These are phyloP conservation scores for Ustilago curta DNA, from an alignment of 1,284 basidiomycete genomes.

Conservation along the genomic window DNA sequence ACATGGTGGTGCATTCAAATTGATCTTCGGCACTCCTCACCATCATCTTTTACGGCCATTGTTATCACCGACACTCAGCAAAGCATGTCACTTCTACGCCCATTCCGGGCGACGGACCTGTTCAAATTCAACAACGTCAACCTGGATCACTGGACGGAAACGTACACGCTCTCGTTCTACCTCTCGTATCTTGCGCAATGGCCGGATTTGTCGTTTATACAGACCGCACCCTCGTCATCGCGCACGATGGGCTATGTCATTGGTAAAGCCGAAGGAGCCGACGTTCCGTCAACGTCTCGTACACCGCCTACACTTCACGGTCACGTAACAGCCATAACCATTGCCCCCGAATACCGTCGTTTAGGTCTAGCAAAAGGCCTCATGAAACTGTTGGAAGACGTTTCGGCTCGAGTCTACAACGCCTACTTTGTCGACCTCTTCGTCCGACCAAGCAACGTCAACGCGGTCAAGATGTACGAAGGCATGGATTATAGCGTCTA, in stretches of 20 bases:
- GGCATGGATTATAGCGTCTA: slow-evolving; percentile 87
- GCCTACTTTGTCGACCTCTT: slow-evolving; percentile 91
- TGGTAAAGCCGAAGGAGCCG: slow-evolving; percentile 64
- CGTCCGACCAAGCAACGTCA: slow-evolving; percentile 77
- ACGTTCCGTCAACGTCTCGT: slow-evolving; percentile 22
- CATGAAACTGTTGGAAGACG: slow-evolving; percentile 83
- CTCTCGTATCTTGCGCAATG: slow-evolving; percentile 85
- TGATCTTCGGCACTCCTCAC: background rate
- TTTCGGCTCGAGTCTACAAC: slow-evolving; percentile 75
- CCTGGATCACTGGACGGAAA: slow-evolving; percentile 92
- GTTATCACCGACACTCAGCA: background rate
- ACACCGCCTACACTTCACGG: slow-evolving; percentile 58
- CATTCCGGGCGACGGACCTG: slow-evolving; percentile 85
- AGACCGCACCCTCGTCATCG: slow-evolving; percentile 75
- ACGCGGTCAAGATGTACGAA: slow-evolving; percentile 83
- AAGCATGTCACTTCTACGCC: slow-evolving; percentile 82
- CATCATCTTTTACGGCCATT: no score
- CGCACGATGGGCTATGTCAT: slow-evolving; percentile 60
- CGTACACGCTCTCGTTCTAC: slow-evolving; percentile 88
- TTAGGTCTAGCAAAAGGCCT: slow-evolving; percentile 83
- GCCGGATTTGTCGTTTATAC: slow-evolving; percentile 87
- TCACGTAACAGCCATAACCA: slow-evolving; percentile 89
- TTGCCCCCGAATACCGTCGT: slow-evolving; percentile 89
- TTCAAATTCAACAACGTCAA: slow-evolving; percentile 95
- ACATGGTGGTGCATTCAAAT: background rate